Evolutionary conservation across 2,329 filamentous ascomycete genomes (phyloP).

Genomic region (Microsporum audouinii): DNA sequence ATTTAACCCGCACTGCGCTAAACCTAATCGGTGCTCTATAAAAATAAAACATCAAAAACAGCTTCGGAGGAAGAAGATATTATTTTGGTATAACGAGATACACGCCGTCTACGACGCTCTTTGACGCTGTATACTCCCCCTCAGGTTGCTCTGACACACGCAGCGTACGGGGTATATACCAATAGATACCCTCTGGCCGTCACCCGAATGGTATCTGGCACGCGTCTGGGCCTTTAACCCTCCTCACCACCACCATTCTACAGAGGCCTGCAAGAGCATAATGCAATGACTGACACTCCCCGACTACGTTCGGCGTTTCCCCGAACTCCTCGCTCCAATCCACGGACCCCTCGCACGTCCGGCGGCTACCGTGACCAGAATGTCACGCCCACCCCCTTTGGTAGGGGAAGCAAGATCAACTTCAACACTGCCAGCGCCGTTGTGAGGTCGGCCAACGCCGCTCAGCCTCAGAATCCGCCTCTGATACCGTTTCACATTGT

Average conservation of each 20-base stretch:
- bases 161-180: neutral
- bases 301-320: conserved; percentile 74
- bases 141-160: neutral
- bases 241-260: neutral
- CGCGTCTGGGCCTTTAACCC: neutral
- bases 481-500: conserved; percentile 70
- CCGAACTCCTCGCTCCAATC: conserved; percentile 48
- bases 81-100: neutral
- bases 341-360: conserved; percentile 23
- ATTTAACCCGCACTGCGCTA: neutral
- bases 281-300: conserved; percentile 76
- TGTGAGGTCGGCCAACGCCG: neutral
- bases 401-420: neutral
- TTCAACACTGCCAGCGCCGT: neutral
- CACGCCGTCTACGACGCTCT: neutral
- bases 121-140: neutral
- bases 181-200: neutral
- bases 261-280: conserved; percentile 23
- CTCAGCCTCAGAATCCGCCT: conserved; percentile 37
- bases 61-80: neutral
- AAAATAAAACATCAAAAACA: neutral
- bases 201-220: neutral
- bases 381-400: neutral
- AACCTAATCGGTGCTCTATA: neutral
- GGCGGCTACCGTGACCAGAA: neutral